Conservation (phyloP, 441 rosid genomes). For the Flueggea neowawraea region DNA sequence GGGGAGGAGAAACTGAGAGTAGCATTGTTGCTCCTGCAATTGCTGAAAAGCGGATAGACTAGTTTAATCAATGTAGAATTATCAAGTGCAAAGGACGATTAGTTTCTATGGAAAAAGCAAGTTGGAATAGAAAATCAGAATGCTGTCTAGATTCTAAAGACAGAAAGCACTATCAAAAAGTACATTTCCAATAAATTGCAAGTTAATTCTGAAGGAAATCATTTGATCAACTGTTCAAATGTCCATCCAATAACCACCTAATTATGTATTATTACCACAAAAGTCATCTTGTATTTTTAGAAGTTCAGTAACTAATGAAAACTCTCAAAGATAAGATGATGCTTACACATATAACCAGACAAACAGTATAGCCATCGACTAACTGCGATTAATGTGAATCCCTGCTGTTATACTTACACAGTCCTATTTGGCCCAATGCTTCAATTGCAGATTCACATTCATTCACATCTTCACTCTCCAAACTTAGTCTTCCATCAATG, state of each 20-base stretch:
- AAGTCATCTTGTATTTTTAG: too few relatives aligned
- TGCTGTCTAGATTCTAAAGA: neutral
- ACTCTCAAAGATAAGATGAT: too few relatives aligned
- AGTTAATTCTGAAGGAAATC: too few relatives aligned
- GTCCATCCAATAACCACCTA: too few relatives aligned
- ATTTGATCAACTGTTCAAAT: too few relatives aligned
- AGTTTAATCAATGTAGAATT: slow-evolving; percentile 1
- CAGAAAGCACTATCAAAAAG: neutral
- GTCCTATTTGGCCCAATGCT: slow-evolving; percentile 85
- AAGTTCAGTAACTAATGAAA: too few relatives aligned
- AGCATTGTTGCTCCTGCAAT: slow-evolving; percentile 61
- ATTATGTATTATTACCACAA: too few relatives aligned
- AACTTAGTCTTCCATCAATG: slow-evolving; percentile 54
- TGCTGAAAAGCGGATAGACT: slow-evolving; percentile 38
- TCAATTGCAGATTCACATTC: slow-evolving; percentile 84
- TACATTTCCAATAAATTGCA: too few relatives aligned
- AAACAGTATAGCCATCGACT: too few relatives aligned
- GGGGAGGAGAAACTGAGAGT: slow-evolving; percentile 52
- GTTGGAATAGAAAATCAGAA: neutral
- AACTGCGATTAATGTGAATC: neutral
- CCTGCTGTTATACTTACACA: slow-evolving; percentile 47
- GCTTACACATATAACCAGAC: too few relatives aligned
- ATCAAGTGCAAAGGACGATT: neutral
- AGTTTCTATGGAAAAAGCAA: neutral
- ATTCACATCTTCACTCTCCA: slow-evolving; percentile 44